Evolutionary conservation across 1,284 basidiomycete genomes (phyloP).

Genomic region (Rhodotorula sp.): DNA sequence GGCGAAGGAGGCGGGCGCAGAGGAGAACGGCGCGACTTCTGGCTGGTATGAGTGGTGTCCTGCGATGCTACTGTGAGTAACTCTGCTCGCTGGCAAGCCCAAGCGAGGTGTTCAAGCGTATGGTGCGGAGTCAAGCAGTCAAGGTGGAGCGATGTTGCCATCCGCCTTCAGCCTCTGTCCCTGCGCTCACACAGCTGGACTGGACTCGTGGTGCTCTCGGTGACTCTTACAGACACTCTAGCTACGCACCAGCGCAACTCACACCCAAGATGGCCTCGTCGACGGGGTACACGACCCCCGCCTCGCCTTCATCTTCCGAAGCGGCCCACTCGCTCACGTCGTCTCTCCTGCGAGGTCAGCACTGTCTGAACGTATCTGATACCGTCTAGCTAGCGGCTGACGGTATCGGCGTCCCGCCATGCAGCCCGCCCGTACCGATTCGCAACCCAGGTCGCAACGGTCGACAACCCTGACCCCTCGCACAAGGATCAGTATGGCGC

Average conservation of each 20-base stretch:
- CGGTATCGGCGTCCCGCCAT: no score
- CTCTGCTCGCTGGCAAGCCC: no score
- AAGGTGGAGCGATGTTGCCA: neutral
- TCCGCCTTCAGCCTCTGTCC: no score
- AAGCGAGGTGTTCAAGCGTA: no score
- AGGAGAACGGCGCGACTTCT: no score
- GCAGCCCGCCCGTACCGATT: slow-evolving; percentile 38
- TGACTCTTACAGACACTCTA: neutral
- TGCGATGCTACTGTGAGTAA: no score
- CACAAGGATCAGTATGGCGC: slow-evolving; percentile 96
- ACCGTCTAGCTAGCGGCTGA: neutral
- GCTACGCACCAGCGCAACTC: neutral
- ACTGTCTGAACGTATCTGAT: neutral
- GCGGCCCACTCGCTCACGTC: slow-evolving; percentile 24
- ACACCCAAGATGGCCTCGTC: neutral
- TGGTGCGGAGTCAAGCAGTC: neutral
- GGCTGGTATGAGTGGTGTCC: no score
- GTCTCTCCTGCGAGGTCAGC: slow-evolving; percentile 21
- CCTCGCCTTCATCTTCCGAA: slow-evolving; percentile 2
- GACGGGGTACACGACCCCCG: slow-evolving; percentile 13
- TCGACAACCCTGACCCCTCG: slow-evolving; percentile 67
- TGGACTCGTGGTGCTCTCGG: no score
- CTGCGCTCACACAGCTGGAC: no score
- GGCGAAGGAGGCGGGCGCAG: neutral
- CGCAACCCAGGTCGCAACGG: slow-evolving; percentile 72